Evolutionary conservation across 2,329 filamentous ascomycete genomes (phyloP).

Genomic region (Sphaerulina musiva): DNA sequence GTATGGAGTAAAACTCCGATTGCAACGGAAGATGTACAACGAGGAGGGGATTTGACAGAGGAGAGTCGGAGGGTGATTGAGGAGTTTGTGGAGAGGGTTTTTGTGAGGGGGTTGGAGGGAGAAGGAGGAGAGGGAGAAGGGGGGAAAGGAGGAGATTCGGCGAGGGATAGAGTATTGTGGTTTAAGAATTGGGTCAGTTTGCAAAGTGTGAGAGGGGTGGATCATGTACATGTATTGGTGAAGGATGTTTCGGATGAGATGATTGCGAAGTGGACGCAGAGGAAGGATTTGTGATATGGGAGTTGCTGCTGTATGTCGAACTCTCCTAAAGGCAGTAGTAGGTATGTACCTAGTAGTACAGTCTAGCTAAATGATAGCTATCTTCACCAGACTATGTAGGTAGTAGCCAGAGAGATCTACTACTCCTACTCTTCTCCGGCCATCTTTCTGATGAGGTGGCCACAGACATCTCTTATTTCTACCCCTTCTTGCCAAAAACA

Average conservation of each 20-base stretch:
- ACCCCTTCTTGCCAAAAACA: no score
- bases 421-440: no score
- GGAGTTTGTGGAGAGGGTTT: slow-evolving; percentile 45
- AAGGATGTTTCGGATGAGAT: slow-evolving; percentile 40
- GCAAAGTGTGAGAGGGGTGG: slow-evolving; percentile 54
- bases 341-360: no score
- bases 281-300: slow-evolving; percentile 22
- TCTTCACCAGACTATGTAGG: no score
- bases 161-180: slow-evolving; percentile 49
- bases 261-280: slow-evolving; percentile 28
- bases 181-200: slow-evolving; percentile 59
- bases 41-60: slow-evolving; percentile 49
- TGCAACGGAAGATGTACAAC: slow-evolving; percentile 38
- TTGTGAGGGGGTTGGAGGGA: slow-evolving; percentile 40
- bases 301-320: no score
- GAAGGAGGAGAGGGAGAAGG: not conserved
- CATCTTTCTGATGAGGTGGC: no score
- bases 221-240: slow-evolving; percentile 53
- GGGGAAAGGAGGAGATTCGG: no score
- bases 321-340: no score
- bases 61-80: slow-evolving; percentile 45
- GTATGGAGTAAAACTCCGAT: slow-evolving; percentile 53
- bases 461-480: no score
- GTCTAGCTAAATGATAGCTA: no score
- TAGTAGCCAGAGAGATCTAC: no score